Evolutionary conservation across 345 rosid genomes (phyloP), one percentile per base, ranked within the genome.

Genomic region (Citrus cavaleriei): DNA sequence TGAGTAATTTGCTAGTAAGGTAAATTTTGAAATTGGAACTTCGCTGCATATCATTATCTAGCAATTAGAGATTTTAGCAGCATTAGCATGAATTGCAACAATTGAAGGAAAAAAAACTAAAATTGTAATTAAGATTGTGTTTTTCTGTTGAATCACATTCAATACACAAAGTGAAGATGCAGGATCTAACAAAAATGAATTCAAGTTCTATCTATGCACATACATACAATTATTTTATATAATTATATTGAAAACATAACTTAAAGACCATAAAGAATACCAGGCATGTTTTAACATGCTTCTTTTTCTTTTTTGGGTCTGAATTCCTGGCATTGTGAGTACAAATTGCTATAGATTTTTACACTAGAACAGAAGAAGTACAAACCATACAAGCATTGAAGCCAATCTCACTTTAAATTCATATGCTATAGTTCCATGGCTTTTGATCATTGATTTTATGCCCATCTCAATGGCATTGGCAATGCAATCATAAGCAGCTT

Each of bases 351-450:
- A 25, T 42, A 63, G 9, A 75, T 22, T 34, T 61, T 42, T 66
- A 66, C 54, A 66, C 72, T 25, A 19, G 65, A 67, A 77, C 37
- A 37, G 34, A 68, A n/a, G n/a, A n/a, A 35, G 13, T 3, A 77
- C 35, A 77, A 55, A 57, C 73, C 58, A 68, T 10, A 4, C 1
- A 72, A 58, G 24, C 51, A 72, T 5, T 59, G 14, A 22, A 54
- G 10, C 25, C 34, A 70, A 7, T 24, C n/a, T 10, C 3, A 28
- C 5, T 24, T 10, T n/a, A 24, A 60, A 24, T 6, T 60, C 34
- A n/a, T 22, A 68, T 77, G 73, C 46, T 73, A 64, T 73, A 68
- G 63, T 72, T 80, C 59, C 79, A 76, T 46, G 62, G 54, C 67
- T 51, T 80, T 49, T 40, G 24, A 46, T 34, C 25, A 28, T 24